Percentiles rank a stretch among this genome's conserved stretches.
Conservation (phyloP, 306 rosid species). For the Oxytropis ochrocephala region DNA sequence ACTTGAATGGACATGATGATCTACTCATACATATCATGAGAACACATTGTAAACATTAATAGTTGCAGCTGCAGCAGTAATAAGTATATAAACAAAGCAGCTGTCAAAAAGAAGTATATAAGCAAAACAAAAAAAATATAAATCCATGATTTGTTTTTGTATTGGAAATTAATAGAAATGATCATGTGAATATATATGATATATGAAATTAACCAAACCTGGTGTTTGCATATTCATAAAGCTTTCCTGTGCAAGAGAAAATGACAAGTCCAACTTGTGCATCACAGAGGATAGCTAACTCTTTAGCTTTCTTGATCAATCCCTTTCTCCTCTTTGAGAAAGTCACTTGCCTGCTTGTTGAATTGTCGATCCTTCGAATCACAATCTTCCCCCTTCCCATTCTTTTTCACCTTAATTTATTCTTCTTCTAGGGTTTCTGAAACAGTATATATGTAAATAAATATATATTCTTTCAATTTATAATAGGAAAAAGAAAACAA, state of each 20-base stretch:
- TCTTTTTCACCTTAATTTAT: not conserved
- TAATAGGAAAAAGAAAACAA: too few species aligned
- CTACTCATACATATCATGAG: too few species aligned
- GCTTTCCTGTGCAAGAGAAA: conserved; percentile 73
- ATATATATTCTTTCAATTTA: too few species aligned
- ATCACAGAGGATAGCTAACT: conserved; percentile 77
- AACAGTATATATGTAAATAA: not conserved
- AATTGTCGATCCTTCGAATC: conserved; percentile 71
- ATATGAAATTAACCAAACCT: conserved; percentile 29
- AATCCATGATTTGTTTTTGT: not conserved
- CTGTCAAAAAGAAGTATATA: too few species aligned
- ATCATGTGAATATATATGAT: too few species aligned
- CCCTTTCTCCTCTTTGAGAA: conserved; percentile 93
- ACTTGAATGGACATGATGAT: too few species aligned
- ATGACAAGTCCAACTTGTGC: conserved; percentile 76
- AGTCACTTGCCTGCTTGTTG: conserved; percentile 81
- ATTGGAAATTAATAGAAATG: not conserved
- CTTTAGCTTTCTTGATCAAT: conserved; percentile 79
- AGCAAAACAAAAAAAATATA: not conserved
- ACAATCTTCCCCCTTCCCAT: conserved; percentile 95
- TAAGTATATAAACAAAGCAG: too few species aligned
- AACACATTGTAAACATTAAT: too few species aligned
- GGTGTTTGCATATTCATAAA: conserved; percentile 73
- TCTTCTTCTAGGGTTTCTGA: conserved; percentile 46
- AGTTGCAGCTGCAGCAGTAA: too few species aligned